These are phyloP conservation scores for Hericium alpestre DNA, from an alignment of 768 basidiomycete genomes.

Conservation along the genomic window DNA sequence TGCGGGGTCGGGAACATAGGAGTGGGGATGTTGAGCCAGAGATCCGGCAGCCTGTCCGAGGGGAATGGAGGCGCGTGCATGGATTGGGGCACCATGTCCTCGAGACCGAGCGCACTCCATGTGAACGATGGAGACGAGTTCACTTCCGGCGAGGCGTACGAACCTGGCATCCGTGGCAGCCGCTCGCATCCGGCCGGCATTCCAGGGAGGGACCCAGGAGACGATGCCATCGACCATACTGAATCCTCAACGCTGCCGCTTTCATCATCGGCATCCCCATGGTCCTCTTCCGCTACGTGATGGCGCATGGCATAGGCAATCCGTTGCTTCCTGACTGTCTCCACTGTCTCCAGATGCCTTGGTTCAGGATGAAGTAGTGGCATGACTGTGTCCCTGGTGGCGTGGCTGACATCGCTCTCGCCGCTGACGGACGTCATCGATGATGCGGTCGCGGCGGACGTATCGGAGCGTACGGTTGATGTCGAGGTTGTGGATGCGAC, in stretches of 20 bases:
- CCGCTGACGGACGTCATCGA: constrained; percentile 8
- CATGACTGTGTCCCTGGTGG: neutral
- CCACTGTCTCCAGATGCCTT: neutral
- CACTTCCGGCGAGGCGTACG: neutral
- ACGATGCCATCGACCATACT: too few relatives aligned
- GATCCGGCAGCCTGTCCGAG: neutral
- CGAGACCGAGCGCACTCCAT: neutral
- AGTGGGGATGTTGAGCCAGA: neutral
- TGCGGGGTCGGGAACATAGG: neutral
- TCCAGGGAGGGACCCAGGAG: neutral
- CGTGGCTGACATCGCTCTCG: neutral
- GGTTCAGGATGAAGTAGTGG: neutral
- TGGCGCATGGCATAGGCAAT: neutral
- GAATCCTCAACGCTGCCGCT: too few relatives aligned
- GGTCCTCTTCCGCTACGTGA: neutral
- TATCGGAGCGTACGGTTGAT: constrained; percentile 1
- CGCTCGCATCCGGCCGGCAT: neutral
- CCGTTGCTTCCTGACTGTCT: neutral
- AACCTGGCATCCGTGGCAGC: neutral
- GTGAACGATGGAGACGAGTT: too few relatives aligned
- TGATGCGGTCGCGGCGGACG: constrained; percentile 3
- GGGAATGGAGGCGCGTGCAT: neutral
- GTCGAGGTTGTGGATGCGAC: constrained; percentile 6
- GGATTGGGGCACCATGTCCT: neutral
- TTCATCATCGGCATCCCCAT: neutral